Base-by-base conservation (phyloP, 768 basidiomycete genomes). In the Suillus decipiens region DNA sequence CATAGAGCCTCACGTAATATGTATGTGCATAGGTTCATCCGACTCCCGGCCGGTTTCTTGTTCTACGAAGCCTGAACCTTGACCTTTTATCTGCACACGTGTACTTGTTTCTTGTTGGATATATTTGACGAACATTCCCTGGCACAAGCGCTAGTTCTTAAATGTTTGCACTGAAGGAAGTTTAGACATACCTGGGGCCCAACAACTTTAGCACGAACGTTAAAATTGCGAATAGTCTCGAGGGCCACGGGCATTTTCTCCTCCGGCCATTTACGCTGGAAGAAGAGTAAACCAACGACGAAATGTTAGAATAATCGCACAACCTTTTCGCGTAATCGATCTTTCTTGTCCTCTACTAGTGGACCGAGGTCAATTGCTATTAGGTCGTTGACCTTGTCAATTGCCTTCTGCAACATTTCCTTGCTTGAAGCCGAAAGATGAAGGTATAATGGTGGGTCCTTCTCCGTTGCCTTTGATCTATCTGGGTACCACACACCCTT, bases 401-500 rank as follows among this genome's bases (percentile, higher is more conserved):
- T 82, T 0, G 89, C 92, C 11, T 73, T 82, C 62, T 92, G 84
- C 63, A 94, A 75, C 61, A 82, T 76, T 42, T 91, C 89, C 66
- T 84, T 80, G 28, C 87, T 79, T 42, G 82, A 81, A 9, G 94
- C 96, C 24, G 93, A 87, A 69, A 99, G 89, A 75, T 98, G 96
- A 36, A 99, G 86, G 77, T 96, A 98, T 64, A 99, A 77, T 24
- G 96, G 92, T 34, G 95, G 94, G 70, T 98, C 95, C 72, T 88
- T 93, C 66, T 96, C 93, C 15, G 91, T 93, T 7, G 96, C 94
- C 75, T 90, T 96, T 57, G 83, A 80, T 65, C 93, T 84, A 80
- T 99, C 96, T 0, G 96, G 96, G 70, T 97, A 95, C 96, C 96
- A 99, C 5, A 89, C 82, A 24, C 96, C 96, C 78, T 95, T 95